These are phyloP conservation scores for Xylaria nigripes DNA, from an alignment of 495 filamentous ascomycete genomes.

Conservation along the genomic window DNA sequence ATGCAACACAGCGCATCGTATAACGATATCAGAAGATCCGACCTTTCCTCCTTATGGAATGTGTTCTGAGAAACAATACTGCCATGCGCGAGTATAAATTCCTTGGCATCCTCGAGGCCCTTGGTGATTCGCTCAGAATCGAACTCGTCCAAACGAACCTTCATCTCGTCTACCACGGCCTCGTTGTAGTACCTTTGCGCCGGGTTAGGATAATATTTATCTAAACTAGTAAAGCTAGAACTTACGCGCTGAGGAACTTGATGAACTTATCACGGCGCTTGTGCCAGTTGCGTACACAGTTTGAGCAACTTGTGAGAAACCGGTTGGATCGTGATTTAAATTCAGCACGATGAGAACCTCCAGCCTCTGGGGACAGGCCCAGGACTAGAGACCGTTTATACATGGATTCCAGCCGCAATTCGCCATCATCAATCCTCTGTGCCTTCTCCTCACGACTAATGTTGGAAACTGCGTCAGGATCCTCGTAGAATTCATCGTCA, in stretches of 20 bases:
- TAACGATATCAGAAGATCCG: constrained; percentile 37
- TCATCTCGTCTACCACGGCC: constrained; percentile 27
- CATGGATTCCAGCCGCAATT: constrained; percentile 46
- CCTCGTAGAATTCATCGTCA: constrained; percentile 47
- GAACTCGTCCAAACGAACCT: constrained; percentile 37
- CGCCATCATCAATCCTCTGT: constrained; percentile 39
- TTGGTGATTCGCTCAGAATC: constrained; percentile 30
- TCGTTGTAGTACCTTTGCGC: constrained; percentile 24
- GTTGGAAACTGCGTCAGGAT: constrained; percentile 32
- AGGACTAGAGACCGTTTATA: constrained; percentile 60
- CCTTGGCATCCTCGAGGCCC: constrained; percentile 30
- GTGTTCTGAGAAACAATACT: constrained; percentile 25
- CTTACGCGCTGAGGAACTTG: constrained; percentile 49
- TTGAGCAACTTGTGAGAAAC: constrained; percentile 60
- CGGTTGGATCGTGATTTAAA: constrained; percentile 41
- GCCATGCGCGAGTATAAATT: constrained; percentile 32
- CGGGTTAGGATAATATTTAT: constrained; percentile 21
- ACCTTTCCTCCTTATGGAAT: constrained; percentile 26
- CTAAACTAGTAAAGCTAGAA: not conserved
- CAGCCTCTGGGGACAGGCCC: constrained; percentile 54
- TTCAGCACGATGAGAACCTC: constrained; percentile 49
- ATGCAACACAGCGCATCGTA: constrained; percentile 49
- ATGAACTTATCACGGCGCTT: constrained; percentile 56
- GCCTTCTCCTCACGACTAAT: constrained; percentile 30
- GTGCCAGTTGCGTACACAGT: constrained; percentile 76